phyloP scores from a whole-genome alignment of 2,329 filamentous ascomycete genomes.

The Colletotrichum sp. region DNA sequence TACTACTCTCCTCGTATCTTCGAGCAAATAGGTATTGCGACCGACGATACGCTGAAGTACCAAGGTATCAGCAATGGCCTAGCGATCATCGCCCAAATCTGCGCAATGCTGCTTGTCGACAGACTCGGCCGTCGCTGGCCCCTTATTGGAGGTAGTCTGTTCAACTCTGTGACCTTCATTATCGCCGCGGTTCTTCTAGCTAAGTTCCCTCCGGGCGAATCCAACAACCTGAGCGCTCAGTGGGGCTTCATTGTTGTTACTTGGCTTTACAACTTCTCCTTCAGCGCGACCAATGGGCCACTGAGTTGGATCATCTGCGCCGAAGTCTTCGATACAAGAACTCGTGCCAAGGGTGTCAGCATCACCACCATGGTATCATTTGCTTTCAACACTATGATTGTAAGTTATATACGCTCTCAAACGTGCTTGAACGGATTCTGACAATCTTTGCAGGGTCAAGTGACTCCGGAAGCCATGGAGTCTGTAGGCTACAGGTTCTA shows the following conservation, averaged over 20 bases:
- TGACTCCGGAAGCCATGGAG: background rate
- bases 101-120: constrained; percentile 74
- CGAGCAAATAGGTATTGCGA: constrained; percentile 69
- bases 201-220: constrained; percentile 62
- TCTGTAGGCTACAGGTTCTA: background rate
- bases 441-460: background rate
- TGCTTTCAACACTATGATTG: constrained; percentile 78
- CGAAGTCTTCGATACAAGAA: constrained; percentile 80
- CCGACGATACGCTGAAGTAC: constrained; percentile 71
- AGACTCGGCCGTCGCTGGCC: constrained; percentile 73
- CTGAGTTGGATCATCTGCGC: constrained; percentile 66
- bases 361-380: constrained; percentile 76
- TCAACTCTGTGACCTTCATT: constrained; percentile 75
- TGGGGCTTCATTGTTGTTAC: constrained; percentile 78
- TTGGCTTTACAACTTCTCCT: constrained; percentile 82
- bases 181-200: constrained; percentile 61
- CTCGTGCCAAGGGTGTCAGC: constrained; percentile 74
- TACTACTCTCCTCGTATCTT: constrained; percentile 76
- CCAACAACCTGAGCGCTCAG: constrained; percentile 31
- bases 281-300: constrained; percentile 70
- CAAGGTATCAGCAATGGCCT: constrained; percentile 78
- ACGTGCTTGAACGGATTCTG: constrained; percentile 36
- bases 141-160: constrained; percentile 73
- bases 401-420: constrained; percentile 50
- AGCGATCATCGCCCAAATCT: constrained; percentile 70